phyloP scores from a whole-genome alignment of 2,329 filamentous ascomycete genomes.

The Colletotrichum sp. region DNA sequence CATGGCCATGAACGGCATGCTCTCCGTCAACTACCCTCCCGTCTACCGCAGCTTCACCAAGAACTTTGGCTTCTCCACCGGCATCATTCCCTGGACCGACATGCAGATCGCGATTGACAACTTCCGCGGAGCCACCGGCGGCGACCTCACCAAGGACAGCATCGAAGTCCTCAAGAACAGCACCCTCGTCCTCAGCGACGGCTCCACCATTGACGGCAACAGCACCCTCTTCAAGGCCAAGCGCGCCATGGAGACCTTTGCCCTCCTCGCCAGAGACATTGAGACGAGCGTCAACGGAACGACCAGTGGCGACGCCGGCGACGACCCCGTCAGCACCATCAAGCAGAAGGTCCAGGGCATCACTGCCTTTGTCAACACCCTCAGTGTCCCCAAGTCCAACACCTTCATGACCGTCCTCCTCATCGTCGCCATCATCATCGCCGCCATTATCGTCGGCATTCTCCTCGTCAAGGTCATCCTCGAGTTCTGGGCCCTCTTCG shows the following conservation, averaged over 20 bases:
- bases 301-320: slow-evolving; percentile 26
- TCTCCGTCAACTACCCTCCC: slow-evolving; percentile 85
- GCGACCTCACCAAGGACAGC: slow-evolving; percentile 83
- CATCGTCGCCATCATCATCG: slow-evolving; percentile 86
- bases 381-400: slow-evolving; percentile 85
- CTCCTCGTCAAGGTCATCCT: slow-evolving; percentile 90
- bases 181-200: slow-evolving; percentile 74
- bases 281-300: slow-evolving; percentile 50
- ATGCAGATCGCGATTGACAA: slow-evolving; percentile 84
- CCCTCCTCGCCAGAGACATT: slow-evolving; percentile 59
- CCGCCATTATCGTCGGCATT: slow-evolving; percentile 82
- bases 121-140: slow-evolving; percentile 82
- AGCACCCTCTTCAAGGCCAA: slow-evolving; percentile 28
- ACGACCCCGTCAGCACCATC: slow-evolving; percentile 20
- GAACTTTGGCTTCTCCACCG: slow-evolving; percentile 93
- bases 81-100: slow-evolving; percentile 80
- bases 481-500: slow-evolving; percentile 90
- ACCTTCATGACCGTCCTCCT: slow-evolving; percentile 96
- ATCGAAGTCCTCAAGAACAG: slow-evolving; percentile 76
- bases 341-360: slow-evolving; percentile 71
- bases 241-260: slow-evolving; percentile 54
- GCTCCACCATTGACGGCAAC: slow-evolving; percentile 49
- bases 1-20: slow-evolving; percentile 95
- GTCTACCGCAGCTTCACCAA: slow-evolving; percentile 89
- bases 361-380: slow-evolving; percentile 80